Evolutionary conservation across 768 basidiomycete genomes (phyloP), one percentile per base, ranked within the genome.

Genomic region (Termitomyces sp.): DNA sequence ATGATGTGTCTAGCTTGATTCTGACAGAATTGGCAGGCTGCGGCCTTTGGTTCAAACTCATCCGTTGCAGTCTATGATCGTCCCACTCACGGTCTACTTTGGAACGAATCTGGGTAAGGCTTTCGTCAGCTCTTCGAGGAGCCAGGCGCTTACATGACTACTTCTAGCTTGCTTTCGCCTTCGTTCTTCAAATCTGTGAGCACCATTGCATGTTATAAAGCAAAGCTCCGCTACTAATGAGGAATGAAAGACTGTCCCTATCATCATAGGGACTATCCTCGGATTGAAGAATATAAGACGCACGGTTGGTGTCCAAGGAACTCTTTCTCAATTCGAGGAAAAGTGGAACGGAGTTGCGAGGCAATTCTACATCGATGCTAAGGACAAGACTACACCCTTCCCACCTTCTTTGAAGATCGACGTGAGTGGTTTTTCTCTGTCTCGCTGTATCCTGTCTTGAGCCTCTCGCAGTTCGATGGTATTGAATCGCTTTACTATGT

Each of bases 241-340:
- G 44, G 21, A 12, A 15, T 49, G 11, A 9, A 54, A 81, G 79
- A 73, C 77, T 30, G 75, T 75, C 3, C 74, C 80, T 28, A 66
- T 66, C 30, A 70, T 80, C 23, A 61, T 85, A 21, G 68, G 72
- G 2, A 70, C 67, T 6, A 73, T 86, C 42, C 75, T 84, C 55
- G 68, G 68, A 33, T 67, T 81, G 55, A 73, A 75, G 51, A 64
- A 73, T 21, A 47, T 84, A 33, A 63, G 67, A 48, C 68, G 74
- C 23, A 76, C 65, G 4, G 67, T 72, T 30, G 74, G 73, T 1
- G 59, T 61, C 15, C 73, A 73, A 15, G 81, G 80, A 19, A 53
- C 58, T 8, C 68, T 81, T 51, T 70, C 73, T 2, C 63, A 73
- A 31, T 77, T 77, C 60, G 65, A 61, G 12, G 76, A 77, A 59